A percentile compares a stretch with the other conserved stretches of the same genome.
phyloP scores from a whole-genome alignment of 1,139 yeast species.

The Nematodospora anomalae region DNA sequence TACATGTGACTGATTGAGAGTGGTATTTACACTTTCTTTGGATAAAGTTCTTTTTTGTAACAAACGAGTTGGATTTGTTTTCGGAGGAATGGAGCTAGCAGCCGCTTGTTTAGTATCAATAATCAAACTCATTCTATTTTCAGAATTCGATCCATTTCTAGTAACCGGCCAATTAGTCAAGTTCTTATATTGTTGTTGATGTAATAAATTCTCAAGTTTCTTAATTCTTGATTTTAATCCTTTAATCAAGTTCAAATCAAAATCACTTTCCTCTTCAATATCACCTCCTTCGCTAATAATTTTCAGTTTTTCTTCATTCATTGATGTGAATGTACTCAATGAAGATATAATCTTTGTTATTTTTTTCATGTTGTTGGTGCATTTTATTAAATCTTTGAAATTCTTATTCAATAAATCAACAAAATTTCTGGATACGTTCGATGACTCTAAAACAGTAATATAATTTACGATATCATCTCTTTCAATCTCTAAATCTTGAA shows the following conservation, averaged over 20 bases:
- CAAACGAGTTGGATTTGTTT: constrained; percentile 25
- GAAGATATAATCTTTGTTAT: constrained; percentile 38
- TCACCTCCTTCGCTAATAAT: constrained; percentile 11
- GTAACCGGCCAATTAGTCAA: constrained; percentile 58
- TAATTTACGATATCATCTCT: constrained; percentile 44
- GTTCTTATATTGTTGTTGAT: constrained; percentile 62
- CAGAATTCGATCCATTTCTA: constrained; percentile 16
- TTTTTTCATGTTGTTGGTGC: constrained; percentile 40
- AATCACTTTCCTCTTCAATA: constrained; percentile 26
- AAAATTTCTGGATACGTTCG: constrained; percentile 27
- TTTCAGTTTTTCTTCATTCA: constrained; percentile 19
- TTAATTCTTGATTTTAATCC: constrained; percentile 61
- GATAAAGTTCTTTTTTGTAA: constrained; percentile 18
- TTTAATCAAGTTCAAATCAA: constrained; percentile 42
- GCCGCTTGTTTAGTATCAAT: constrained; percentile 14
- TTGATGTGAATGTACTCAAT: constrained; percentile 32
- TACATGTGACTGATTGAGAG: constrained; percentile 19
- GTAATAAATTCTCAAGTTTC: constrained; percentile 64
- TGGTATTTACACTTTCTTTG: constrained; percentile 12
- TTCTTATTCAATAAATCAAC: constrained; percentile 46
- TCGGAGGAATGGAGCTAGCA: constrained; percentile 13
- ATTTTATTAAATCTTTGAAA: constrained; percentile 43
- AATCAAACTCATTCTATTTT: constrained; percentile 23
- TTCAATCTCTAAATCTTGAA: constrained; percentile 29
- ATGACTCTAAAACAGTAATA: constrained; percentile 28